A percentile compares a stretch with the other conserved stretches of the same genome.
phyloP scores from a whole-genome alignment of 371 early-diverging fungal genomes.

The Lichtheimia corymbifera region DNA sequence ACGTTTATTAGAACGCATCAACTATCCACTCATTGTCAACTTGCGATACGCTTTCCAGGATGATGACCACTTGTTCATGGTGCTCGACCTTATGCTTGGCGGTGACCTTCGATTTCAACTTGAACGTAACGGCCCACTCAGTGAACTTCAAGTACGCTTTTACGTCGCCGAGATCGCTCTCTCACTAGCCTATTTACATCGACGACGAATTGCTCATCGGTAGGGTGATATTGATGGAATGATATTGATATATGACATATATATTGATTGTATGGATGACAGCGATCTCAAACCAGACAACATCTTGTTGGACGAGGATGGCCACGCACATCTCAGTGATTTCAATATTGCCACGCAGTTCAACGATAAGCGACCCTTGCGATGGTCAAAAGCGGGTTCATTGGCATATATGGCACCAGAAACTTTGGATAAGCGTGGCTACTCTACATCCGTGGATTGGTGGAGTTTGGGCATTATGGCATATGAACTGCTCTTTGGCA shows the following conservation, averaged over 20 bases:
- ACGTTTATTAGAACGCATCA: conserved; percentile 46
- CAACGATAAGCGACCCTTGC: conserved; percentile 53
- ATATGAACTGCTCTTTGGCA: conserved; percentile 80
- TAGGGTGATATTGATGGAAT: conserved; percentile 12
- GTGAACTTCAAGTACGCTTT: conserved; percentile 75
- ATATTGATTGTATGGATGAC: neutral
- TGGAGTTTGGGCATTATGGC: conserved; percentile 87
- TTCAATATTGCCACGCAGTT: conserved; percentile 81
- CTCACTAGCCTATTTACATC: conserved; percentile 72
- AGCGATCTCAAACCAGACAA: conserved; percentile 98
- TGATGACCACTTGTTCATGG: conserved; percentile 79
- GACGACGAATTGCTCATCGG: conserved; percentile 60
- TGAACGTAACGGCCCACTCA: conserved; percentile 58
- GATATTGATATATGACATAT: too few relatives aligned
- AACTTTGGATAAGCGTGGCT: conserved; percentile 65
- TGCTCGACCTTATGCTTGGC: conserved; percentile 79
- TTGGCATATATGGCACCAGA: conserved; percentile 82
- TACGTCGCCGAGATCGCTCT: conserved; percentile 76
- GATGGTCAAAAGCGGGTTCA: conserved; percentile 64
- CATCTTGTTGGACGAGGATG: conserved; percentile 81
- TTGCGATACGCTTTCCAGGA: conserved; percentile 80
- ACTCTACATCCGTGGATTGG: conserved; percentile 77
- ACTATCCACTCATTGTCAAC: conserved; percentile 63
- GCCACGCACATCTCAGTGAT: conserved; percentile 86
- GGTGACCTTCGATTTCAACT: conserved; percentile 86